These are phyloP conservation scores for Zymoseptoria crescenta DNA, from an alignment of 2,329 filamentous ascomycete genomes.

Conservation along the genomic window DNA sequence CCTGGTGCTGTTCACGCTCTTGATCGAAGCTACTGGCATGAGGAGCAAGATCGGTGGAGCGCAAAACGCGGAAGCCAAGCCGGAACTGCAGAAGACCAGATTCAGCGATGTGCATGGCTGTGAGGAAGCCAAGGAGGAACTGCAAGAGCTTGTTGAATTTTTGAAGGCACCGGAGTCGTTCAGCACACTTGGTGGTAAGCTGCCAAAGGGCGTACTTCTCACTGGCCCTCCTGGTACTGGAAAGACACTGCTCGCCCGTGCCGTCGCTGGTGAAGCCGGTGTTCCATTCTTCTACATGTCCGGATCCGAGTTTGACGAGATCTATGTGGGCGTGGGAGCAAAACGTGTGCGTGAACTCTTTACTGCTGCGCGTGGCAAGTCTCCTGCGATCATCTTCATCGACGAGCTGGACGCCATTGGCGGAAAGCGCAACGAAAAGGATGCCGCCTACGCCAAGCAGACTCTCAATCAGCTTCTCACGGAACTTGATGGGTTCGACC, in stretches of 20 bases:
- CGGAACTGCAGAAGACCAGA: slow-evolving; percentile 82
- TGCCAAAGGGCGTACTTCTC: slow-evolving; percentile 92
- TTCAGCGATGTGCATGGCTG: slow-evolving; percentile 95
- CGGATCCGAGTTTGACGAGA: slow-evolving; percentile 95
- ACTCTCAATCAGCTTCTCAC: slow-evolving; percentile 95
- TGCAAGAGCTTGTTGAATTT: slow-evolving; percentile 95
- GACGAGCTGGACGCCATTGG: slow-evolving; percentile 93
- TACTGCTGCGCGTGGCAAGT: slow-evolving; percentile 69
- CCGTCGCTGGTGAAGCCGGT: slow-evolving; percentile 91
- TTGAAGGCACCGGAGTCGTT: slow-evolving; percentile 89
- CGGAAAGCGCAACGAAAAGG: slow-evolving; percentile 83
- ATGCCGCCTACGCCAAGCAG: slow-evolving; percentile 93
- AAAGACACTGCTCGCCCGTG: slow-evolving; percentile 90
- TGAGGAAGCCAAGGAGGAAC: slow-evolving; percentile 95
- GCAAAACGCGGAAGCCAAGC: slow-evolving; percentile 76
- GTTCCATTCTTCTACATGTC: slow-evolving; percentile 99
- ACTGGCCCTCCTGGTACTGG: slow-evolving; percentile 95
- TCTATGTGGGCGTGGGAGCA: slow-evolving; percentile 93
- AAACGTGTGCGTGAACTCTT: slow-evolving; percentile 97
- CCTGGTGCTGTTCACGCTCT: slow-evolving; percentile 68
- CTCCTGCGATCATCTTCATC: slow-evolving; percentile 90
- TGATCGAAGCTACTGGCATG: slow-evolving; percentile 72
- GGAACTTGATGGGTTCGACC: slow-evolving; percentile 93
- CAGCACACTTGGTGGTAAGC: slow-evolving; percentile 85
- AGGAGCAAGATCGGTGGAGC: slow-evolving; percentile 68